Evolutionary conservation across 2,329 filamentous ascomycete genomes (phyloP), one percentile per base, ranked within the genome.

Genomic region (Biscogniauxia marginata): DNA sequence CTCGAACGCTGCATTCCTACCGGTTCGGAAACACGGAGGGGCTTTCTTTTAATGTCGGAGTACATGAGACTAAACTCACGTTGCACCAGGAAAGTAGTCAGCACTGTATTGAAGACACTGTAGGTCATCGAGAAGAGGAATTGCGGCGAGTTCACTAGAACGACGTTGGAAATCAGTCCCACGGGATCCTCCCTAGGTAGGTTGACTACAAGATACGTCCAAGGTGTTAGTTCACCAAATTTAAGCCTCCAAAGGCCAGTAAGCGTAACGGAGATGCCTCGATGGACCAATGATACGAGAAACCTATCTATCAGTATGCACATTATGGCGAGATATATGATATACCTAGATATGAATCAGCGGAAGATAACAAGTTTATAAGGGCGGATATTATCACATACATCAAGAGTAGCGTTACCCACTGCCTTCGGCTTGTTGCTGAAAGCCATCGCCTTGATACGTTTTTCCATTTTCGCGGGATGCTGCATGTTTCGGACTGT

Each of bases 131-230:
- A 79, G 0, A 81, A 56, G 3, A 81, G 52, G 0, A 79, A 52
- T 58, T 83, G 80, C 1, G 79, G 77, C 0, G 71, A 22, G 58
- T 83, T 83, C 34, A 74, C 76, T 0, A 81, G 19, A 18, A 80
- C 65, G 1, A 73, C 68, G 43, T 72, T 73, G 5, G 49, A 24
- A 20, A 73, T 65, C 7, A 74, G 53, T 0, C 70, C 71, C 3
- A 24, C 57, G 0, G 70, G 67, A 30, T 72, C 71, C 1, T 53
- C 46, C 1, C 62, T 54, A 4, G 68, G 66, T 1, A 70, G 62
- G 5, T 58, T 50, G 23, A 67, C 46, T 13, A 65, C 61, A 1
- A 70, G 57, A 51, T 68, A 71, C 0, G 67, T 70, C 30, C 64
- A 67, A 7, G 61, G 63, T 6, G 55, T 67, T 44, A 71, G 51